These are phyloP conservation scores for Ophiostoma australiae DNA, from an alignment of 2,329 filamentous ascomycete species.

Conservation along the genomic window DNA sequence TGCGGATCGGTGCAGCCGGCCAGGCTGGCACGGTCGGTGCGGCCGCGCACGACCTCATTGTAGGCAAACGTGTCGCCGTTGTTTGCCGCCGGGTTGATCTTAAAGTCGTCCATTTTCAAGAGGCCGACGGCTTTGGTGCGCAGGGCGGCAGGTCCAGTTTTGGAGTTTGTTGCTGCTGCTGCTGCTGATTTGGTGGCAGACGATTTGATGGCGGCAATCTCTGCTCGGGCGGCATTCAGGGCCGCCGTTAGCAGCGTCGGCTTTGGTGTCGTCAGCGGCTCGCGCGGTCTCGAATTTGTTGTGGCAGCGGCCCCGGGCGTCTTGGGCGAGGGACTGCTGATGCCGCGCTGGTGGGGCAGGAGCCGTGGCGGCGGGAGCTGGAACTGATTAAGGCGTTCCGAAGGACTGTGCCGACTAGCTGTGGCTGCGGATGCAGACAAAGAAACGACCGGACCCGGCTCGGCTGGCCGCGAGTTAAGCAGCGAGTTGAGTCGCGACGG, in stretches of 20 bases:
- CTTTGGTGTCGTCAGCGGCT: background rate
- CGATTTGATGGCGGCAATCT: constrained; percentile 9
- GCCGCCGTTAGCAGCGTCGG: background rate
- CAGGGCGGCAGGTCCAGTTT: constrained; percentile 37
- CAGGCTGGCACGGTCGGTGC: constrained; percentile 63
- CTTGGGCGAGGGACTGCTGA: background rate
- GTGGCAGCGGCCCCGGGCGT: background rate
- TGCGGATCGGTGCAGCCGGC: constrained; percentile 68
- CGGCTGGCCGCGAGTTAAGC: constrained; percentile 24
- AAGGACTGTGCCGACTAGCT: background rate
- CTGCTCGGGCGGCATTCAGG: constrained; percentile 11
- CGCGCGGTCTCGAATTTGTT: background rate
- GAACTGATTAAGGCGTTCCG: constrained; percentile 10
- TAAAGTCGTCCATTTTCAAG: constrained; percentile 69
- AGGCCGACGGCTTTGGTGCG: constrained; percentile 53
- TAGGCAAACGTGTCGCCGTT: constrained; percentile 69
- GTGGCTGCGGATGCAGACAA: background rate
- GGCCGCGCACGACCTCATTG: constrained; percentile 66
- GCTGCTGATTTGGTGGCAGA: background rate
- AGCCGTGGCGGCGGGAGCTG: constrained; percentile 24
- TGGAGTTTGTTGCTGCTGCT: background rate
- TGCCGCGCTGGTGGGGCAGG: constrained; percentile 15
- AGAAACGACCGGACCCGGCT: constrained; percentile 22
- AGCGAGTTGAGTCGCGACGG: constrained; percentile 22
- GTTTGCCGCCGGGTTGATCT: constrained; percentile 69